phyloP scores from a whole-genome alignment of 73 alveolate species.

The Tetrahymena thermophila region DNA sequence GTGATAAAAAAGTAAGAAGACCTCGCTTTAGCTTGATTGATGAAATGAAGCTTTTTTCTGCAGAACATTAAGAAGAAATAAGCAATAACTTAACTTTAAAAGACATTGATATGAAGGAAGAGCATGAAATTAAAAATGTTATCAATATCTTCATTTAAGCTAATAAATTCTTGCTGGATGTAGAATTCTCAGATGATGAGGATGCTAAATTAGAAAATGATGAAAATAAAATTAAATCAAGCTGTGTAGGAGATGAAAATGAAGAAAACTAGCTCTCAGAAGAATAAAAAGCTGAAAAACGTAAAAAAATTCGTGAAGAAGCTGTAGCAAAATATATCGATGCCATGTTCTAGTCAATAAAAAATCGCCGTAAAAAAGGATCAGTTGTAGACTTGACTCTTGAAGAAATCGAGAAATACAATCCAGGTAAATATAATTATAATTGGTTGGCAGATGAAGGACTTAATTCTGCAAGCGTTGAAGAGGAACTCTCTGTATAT shows the following conservation, averaged over 20 bases:
- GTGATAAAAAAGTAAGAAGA: neutral
- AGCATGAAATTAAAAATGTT: neutral
- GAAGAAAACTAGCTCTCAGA: neutral
- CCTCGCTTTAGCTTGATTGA: neutral
- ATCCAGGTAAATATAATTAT: constrained; percentile 24
- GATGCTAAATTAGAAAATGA: neutral
- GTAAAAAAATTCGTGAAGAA: neutral
- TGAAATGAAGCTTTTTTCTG: neutral
- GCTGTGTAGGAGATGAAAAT: neutral
- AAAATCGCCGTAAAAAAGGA: neutral
- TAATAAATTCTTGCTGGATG: neutral
- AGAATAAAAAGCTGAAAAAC: neutral
- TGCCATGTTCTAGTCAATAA: neutral
- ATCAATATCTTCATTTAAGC: neutral
- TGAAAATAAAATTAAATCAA: neutral
- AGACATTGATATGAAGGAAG: neutral
- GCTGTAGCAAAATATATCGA: neutral
- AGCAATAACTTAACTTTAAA: neutral
- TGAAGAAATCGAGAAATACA: constrained; percentile 25
- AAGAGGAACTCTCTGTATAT: neutral
- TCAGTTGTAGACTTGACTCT: neutral
- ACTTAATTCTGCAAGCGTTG: neutral
- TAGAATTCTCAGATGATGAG: neutral
- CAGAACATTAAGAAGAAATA: neutral
- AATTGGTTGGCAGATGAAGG: constrained; percentile 39